Conservation (phyloP, 352 stramenopile genomes). For the Globisporangium heterothallicum region DNA sequence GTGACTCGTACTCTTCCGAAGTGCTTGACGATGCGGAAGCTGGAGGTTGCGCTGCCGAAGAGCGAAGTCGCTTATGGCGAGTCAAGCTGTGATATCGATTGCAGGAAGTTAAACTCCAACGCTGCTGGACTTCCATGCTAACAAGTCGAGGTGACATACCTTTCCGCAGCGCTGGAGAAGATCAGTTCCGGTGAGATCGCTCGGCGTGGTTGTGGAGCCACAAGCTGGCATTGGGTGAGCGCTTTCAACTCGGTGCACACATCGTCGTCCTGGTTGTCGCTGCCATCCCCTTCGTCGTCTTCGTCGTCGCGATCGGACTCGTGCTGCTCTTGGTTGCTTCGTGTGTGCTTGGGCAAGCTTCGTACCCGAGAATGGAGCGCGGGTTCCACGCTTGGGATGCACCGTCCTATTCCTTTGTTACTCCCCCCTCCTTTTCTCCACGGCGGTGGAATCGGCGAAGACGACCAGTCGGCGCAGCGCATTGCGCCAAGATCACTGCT, state of each 20-base stretch:
- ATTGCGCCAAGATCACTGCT: neutral
- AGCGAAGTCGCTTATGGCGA: conserved; percentile 8
- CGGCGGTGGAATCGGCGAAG: neutral
- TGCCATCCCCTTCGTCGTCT: neutral
- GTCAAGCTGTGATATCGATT: conserved; percentile 1
- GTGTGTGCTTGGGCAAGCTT: neutral
- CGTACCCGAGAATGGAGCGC: conserved; percentile 2
- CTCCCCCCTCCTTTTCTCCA: neutral
- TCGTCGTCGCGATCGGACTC: neutral
- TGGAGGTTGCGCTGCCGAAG: neutral
- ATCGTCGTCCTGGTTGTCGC: neutral
- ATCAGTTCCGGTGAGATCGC: conserved; percentile 21
- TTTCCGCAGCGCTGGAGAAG: conserved; percentile 13
- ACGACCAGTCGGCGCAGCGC: neutral
- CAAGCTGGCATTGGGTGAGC: neutral
- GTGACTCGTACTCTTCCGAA: neutral
- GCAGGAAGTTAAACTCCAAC: neutral
- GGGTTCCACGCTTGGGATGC: conserved; percentile 2
- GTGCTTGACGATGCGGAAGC: too few relatives aligned
- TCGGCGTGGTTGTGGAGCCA: conserved; percentile 15
- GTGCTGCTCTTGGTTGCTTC: conserved; percentile 1
- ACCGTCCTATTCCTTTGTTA: too few relatives aligned
- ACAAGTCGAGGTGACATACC: neutral
- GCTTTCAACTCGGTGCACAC: neutral
- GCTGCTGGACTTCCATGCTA: neutral